A percentile compares a stretch with the other conserved stretches of the same genome.
Evolutionary conservation across 345 rosid genomes (phyloP).

Genomic region (Eucalyptus tenuipes): DNA sequence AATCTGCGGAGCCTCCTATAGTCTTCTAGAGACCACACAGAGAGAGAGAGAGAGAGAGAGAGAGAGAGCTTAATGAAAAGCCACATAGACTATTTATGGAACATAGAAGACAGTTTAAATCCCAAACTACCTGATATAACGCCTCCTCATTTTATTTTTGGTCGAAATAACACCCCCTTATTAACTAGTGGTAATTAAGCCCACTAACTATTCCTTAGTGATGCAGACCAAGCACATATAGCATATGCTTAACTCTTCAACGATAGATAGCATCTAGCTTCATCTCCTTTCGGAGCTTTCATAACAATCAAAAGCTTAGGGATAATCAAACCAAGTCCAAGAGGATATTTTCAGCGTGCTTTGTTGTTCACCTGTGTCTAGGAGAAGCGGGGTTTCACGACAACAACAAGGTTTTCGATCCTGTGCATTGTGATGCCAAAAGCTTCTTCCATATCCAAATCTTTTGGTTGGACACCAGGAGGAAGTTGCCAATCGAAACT

Average conservation of each 20-base stretch:
- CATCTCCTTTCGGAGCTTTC: not conserved
- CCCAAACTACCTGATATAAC: not conserved
- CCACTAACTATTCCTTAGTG: not conserved
- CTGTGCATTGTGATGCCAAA: conserved; percentile 20
- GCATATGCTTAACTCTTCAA: not conserved
- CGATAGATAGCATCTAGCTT: not conserved
- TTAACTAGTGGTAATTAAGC: not conserved
- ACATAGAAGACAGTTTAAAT: not conserved
- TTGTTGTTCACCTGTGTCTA: not conserved
- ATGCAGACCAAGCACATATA: not conserved
- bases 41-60: not conserved
- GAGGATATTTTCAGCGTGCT: not conserved
- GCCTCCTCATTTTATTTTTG: too few species aligned
- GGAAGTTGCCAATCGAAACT: conserved; percentile 42
- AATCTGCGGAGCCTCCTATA: not conserved
- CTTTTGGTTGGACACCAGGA: conserved; percentile 12
- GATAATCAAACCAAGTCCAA: not conserved
- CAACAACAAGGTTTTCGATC: conserved; percentile 1
- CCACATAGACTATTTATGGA: not conserved
- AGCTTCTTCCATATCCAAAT: conserved; percentile 20
- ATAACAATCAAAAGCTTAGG: not conserved
- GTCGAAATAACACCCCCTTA: not conserved
- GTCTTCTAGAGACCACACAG: not conserved
- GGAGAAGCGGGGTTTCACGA: conserved; percentile 11
- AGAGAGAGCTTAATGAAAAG: not conserved